These are phyloP conservation scores for Russula earlei DNA, from an alignment of 768 basidiomycete species.

Conservation along the genomic window DNA sequence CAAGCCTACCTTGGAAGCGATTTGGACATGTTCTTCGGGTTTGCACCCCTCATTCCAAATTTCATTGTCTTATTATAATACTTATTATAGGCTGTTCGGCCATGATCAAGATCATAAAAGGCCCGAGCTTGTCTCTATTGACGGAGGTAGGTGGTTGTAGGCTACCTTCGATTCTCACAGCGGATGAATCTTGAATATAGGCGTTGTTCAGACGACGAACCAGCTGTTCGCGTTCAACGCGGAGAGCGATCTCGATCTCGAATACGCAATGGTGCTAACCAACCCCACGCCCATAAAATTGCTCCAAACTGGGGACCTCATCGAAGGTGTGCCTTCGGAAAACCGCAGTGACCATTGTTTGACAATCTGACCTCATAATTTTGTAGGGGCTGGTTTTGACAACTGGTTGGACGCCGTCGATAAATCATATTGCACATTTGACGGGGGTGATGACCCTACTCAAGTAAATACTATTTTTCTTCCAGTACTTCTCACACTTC, in stretches of 20 bases:
- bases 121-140: constrained; percentile 29
- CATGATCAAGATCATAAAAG: constrained; percentile 31
- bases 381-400: constrained; percentile 10
- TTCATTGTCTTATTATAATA: background rate
- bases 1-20: constrained; percentile 35
- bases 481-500: background rate
- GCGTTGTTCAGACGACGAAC: constrained; percentile 36
- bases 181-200: constrained; percentile 13
- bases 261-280: constrained; percentile 52
- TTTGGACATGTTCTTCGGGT: constrained; percentile 33
- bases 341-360: background rate
- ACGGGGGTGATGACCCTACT: constrained; percentile 7
- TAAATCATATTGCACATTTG: constrained; percentile 9
- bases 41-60: background rate
- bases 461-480: background rate
- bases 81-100: constrained; percentile 30
- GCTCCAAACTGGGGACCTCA: constrained; percentile 30
- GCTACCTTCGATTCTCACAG: constrained; percentile 16
- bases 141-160: constrained; percentile 27
- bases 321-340: background rate
- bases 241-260: constrained; percentile 65
- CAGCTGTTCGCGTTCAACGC: constrained; percentile 40
- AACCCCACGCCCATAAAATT: constrained; percentile 29
- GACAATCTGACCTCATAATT: background rate
- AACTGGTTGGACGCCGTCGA: constrained; percentile 21